Base-by-base conservation (phyloP, 2,329 filamentous ascomycete genomes). In the Boeremia lycopersici region DNA sequence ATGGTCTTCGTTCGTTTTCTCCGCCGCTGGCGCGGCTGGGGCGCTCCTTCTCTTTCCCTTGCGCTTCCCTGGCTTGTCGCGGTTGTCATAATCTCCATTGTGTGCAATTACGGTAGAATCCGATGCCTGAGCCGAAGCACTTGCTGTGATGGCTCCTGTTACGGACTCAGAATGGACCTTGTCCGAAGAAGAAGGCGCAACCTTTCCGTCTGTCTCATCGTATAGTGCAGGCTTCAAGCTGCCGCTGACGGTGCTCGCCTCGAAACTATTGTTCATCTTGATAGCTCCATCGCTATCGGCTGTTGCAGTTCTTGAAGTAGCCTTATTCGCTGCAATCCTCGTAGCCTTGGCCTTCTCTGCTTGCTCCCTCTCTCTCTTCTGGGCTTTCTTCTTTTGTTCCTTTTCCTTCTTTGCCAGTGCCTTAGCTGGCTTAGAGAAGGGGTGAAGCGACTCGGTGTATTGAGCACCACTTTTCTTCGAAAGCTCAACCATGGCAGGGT, bases 301-400 rank as follows among this genome's bases (percentile, higher is more conserved):
- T 3, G 38, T n/a, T 12, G 8, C 28, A n/a, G 41, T 19, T 23
- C 40, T 33, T 28, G 9, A 12, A n/a, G 13, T 17, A 12, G 19
- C 3, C 31, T 61, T 60, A 17, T 39, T 47, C 3, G 51, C 43
- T n/a, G 56, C 46, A 23, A 38, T 25, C 38, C 61, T 59, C 17
- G 45, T 35, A 19, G 46, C 36, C 36, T 58, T 57, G 26, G 35
- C 31, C 15, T 60, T 61, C 12, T 61, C 57, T 4, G 53, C 45
- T 45, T 65, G 64, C 11, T 53, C 58, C 26, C 65, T 66, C 38
- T 56, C 60, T 29, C 63, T 72, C 52, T 61, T 67, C 40, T 64
- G 65, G 15, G 70, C 69, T 48, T 76, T 77, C 53, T 74, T 75
- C 60, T 73, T 75, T 23, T 69, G 66, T 17, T 71, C 61, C 47